These are phyloP conservation scores for Tricholoma saponaceum DNA, from an alignment of 768 basidiomycete species.

Conservation along the genomic window DNA sequence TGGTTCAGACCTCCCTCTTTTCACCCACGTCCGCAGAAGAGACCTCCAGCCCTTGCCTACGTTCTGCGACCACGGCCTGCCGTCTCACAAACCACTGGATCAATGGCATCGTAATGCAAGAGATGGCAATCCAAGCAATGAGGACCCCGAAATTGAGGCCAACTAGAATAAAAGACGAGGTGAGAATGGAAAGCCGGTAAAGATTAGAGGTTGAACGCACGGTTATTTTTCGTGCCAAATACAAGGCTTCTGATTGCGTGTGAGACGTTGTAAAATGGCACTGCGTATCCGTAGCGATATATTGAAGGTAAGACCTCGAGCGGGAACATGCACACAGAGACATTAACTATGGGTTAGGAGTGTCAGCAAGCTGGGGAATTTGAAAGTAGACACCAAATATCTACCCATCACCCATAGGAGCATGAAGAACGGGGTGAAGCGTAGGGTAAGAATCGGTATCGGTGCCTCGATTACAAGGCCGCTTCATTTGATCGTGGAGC, in stretches of 20 bases:
- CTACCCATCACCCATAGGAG: slow-evolving; percentile 60
- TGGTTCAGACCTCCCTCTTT: too few species aligned
- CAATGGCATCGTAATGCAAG: slow-evolving; percentile 17
- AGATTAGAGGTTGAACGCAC: slow-evolving; percentile 24
- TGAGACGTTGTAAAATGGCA: slow-evolving; percentile 55
- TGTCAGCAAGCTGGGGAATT: too few species aligned
- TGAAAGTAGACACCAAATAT: neutral
- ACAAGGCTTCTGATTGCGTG: slow-evolving; percentile 44
- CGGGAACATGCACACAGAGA: slow-evolving; percentile 51
- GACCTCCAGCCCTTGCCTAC: neutral
- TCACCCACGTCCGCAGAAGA: too few species aligned
- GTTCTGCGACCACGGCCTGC: neutral
- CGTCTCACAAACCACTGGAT: slow-evolving; percentile 16
- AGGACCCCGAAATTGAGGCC: slow-evolving; percentile 50
- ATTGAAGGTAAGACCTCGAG: slow-evolving; percentile 42
- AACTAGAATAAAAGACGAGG: slow-evolving; percentile 23
- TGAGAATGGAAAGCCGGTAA: neutral
- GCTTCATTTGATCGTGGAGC: slow-evolving; percentile 21
- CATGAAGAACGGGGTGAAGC: slow-evolving; percentile 58
- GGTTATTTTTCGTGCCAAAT: slow-evolving; percentile 46
- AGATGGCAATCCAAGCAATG: slow-evolving; percentile 25
- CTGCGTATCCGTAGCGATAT: slow-evolving; percentile 50
- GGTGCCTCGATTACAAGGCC: slow-evolving; percentile 60
- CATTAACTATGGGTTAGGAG: slow-evolving; percentile 37
- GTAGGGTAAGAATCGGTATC: slow-evolving; percentile 48